Evolutionary conservation across 1,284 basidiomycete genomes (phyloP).

Genomic region (Chalciporus sp.): DNA sequence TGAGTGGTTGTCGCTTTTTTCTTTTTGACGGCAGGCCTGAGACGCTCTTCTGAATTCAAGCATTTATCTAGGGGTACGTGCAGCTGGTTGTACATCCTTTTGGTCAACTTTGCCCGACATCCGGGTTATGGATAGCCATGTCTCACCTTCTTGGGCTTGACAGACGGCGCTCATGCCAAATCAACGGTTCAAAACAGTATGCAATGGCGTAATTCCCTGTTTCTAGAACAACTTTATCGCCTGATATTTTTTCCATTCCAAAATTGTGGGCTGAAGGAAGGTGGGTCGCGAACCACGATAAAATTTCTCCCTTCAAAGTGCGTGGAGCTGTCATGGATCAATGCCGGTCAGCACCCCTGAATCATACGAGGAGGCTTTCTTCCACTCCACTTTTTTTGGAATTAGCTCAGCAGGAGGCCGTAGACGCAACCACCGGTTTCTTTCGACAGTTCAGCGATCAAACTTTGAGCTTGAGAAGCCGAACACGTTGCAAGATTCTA

Average conservation of each 20-base stretch:
- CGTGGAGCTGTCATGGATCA: too few relatives aligned
- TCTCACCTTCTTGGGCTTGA: not conserved
- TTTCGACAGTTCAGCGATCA: not conserved
- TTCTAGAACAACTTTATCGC: too few relatives aligned
- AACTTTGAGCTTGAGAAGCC: not conserved
- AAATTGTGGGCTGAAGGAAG: too few relatives aligned
- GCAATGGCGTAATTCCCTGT: not conserved
- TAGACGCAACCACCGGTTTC: not conserved
- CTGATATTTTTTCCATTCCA: not conserved
- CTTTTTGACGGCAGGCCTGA: too few relatives aligned
- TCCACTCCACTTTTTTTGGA: slow-evolving; percentile 9
- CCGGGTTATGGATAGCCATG: not conserved
- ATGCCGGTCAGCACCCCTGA: not conserved
- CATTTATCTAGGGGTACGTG: too few relatives aligned
- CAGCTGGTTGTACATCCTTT: too few relatives aligned
- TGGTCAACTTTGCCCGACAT: not conserved
- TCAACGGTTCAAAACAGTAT: not conserved
- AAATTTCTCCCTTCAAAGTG: too few relatives aligned
- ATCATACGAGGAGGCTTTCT: slow-evolving; percentile 1
- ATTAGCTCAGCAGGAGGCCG: slow-evolving; percentile 2
- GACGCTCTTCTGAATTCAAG: too few relatives aligned
- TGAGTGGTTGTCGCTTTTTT: too few relatives aligned
- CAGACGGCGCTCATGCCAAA: not conserved
- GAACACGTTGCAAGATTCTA: slow-evolving; percentile 4
- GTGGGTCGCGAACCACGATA: too few relatives aligned